Conservation (phyloP, 1,139 yeast genomes). For the Yamadazyma buinensis region DNA sequence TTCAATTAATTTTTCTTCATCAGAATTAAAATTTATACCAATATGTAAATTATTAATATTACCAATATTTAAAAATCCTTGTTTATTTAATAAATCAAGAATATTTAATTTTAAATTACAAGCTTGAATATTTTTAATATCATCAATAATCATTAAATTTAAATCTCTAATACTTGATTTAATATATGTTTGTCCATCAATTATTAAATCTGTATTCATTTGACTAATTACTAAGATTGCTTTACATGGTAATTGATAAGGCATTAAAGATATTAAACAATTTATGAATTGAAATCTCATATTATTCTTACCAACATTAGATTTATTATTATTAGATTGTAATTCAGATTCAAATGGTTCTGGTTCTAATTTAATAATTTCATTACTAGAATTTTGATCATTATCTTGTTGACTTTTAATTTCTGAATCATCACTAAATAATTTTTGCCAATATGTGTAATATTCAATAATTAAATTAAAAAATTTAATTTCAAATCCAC, state of each 20-base stretch:
- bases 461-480: slow-evolving; percentile 47
- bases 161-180: slow-evolving; percentile 46
- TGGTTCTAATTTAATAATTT: background rate
- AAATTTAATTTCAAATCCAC: slow-evolving; percentile 32
- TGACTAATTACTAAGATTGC: slow-evolving; percentile 47
- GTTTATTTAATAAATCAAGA: slow-evolving; percentile 21
- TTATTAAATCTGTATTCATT: slow-evolving; percentile 48
- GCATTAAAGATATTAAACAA: slow-evolving; percentile 54
- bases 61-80: slow-evolving; percentile 48
- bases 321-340: background rate
- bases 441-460: slow-evolving; percentile 52
- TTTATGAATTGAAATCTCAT: slow-evolving; percentile 48
- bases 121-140: slow-evolving; percentile 24
- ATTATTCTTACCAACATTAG: slow-evolving; percentile 9
- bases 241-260: slow-evolving; percentile 54
- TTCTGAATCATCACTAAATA: slow-evolving; percentile 18
- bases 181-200: slow-evolving; percentile 30
- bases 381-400: background rate
- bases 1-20: slow-evolving; percentile 6
- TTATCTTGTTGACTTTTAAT: slow-evolving; percentile 11
- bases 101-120: slow-evolving; percentile 8
- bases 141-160: slow-evolving; percentile 56
- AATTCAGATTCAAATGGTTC: background rate
- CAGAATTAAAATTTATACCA: slow-evolving; percentile 34
- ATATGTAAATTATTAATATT: slow-evolving; percentile 38